phyloP scores from a whole-genome alignment of 208 protist genomes.

The Acanthamoeba culbertsoni region DNA sequence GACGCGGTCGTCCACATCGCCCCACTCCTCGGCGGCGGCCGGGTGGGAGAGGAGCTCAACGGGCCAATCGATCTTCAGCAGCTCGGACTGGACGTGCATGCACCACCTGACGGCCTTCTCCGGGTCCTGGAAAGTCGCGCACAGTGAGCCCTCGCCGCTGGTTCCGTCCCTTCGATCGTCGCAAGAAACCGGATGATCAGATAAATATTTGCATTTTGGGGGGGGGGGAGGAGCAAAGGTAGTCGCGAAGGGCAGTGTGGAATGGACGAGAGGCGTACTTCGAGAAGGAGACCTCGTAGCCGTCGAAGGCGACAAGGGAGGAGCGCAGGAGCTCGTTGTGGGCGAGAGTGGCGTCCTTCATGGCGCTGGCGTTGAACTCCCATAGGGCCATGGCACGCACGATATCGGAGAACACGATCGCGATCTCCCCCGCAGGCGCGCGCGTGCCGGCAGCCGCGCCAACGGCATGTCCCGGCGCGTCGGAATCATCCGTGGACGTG shows the following conservation, averaged over 20 bases:
- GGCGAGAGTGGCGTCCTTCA: slow-evolving; percentile 27
- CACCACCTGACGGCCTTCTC: not conserved
- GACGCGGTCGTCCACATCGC: not conserved
- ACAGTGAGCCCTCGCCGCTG: not conserved
- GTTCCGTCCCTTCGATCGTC: not conserved
- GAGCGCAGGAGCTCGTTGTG: not conserved
- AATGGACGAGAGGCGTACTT: not conserved
- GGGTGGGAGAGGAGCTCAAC: not conserved
- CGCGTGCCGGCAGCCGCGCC: not conserved
- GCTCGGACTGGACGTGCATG: not conserved
- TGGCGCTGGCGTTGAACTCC: slow-evolving; percentile 19
- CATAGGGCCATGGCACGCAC: not conserved
- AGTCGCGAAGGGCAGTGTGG: not conserved
- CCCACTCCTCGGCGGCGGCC: slow-evolving; percentile 22
- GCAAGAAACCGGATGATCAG: not conserved
- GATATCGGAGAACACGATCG: slow-evolving; percentile 49
- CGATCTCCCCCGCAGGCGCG: not conserved
- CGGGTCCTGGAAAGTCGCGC: not conserved
- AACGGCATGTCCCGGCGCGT: not conserved
- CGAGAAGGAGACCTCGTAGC: not conserved
- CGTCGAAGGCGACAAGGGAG: not conserved
- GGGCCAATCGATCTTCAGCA: slow-evolving; percentile 43
- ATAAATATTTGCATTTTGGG: no score
- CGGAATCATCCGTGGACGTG: not conserved
- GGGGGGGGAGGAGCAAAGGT: no score